Conservation (phyloP, 2,329 filamentous ascomycete species). For the Aspergillus hortae region DNA sequence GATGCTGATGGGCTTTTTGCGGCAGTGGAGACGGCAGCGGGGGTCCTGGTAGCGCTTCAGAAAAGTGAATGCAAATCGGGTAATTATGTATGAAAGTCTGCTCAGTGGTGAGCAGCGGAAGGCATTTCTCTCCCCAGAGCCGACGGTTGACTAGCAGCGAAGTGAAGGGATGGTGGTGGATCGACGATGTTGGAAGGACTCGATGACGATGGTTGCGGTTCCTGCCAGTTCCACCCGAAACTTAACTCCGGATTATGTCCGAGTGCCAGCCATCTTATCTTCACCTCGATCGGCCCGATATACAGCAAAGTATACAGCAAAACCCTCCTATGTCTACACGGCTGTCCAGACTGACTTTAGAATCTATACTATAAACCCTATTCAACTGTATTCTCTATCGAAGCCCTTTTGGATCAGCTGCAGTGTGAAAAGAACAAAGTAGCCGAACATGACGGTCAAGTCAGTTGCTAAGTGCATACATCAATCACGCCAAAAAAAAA, state of each 20-base stretch:
- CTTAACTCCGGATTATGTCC: conserved; percentile 14
- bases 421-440: conserved; percentile 1
- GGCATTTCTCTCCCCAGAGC: neutral
- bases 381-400: conserved; percentile 5
- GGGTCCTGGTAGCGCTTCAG: neutral
- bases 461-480: conserved; percentile 17
- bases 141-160: neutral
- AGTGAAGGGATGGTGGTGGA: neutral
- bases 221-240: neutral
- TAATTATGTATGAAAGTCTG: neutral
- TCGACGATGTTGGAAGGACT: neutral
- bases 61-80: neutral
- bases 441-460: conserved; percentile 6
- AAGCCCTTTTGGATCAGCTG: conserved; percentile 2
- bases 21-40: conserved; percentile 1
- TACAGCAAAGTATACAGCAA: too few relatives aligned
- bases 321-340: too few relatives aligned
- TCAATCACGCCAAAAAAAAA: conserved; percentile 18
- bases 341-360: neutral
- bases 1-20: conserved; percentile 1
- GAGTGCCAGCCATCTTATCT: neutral
- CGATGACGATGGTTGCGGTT: conserved; percentile 13
- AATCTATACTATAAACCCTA: neutral
- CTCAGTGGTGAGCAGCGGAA: neutral
- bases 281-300: too few relatives aligned